Percentiles rank a stretch among this genome's conserved stretches.
phyloP scores from a whole-genome alignment of 768 basidiomycete genomes.

The Harrya chromipes region DNA sequence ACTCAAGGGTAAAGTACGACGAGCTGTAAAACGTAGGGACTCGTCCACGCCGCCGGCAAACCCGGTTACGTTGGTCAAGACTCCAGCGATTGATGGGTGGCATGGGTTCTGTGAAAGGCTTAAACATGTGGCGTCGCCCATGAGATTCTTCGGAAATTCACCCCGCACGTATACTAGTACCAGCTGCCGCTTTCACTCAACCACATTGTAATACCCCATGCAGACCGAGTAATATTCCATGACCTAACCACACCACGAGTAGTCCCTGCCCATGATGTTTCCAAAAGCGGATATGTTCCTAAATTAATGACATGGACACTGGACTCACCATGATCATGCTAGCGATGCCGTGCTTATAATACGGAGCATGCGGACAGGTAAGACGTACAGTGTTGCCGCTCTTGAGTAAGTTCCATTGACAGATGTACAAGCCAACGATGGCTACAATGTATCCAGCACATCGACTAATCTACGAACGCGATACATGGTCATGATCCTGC shows the following conservation, averaged over 20 bases:
- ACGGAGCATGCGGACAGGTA: slow-evolving; percentile 72
- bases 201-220: slow-evolving; percentile 64
- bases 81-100: slow-evolving; percentile 67
- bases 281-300: too few species aligned
- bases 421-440: slow-evolving; percentile 69
- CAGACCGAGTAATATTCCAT: slow-evolving; percentile 62
- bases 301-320: neutral
- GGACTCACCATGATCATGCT: slow-evolving; percentile 69
- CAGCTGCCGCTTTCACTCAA: slow-evolving; percentile 64
- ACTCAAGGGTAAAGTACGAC: too few species aligned
- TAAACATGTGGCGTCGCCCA: neutral
- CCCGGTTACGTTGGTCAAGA: slow-evolving; percentile 79
- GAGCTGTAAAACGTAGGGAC: slow-evolving; percentile 18
- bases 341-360: slow-evolving; percentile 72
- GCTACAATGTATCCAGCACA: slow-evolving; percentile 86
- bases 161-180: slow-evolving; percentile 73
- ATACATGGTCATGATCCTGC: neutral
- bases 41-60: slow-evolving; percentile 73
- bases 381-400: slow-evolving; percentile 71
- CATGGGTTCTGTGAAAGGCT: slow-evolving; percentile 48
- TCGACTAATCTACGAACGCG: slow-evolving; percentile 59
- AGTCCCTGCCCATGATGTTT: too few species aligned
- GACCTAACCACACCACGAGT: too few species aligned
- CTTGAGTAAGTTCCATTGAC: slow-evolving; percentile 74
- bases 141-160: slow-evolving; percentile 59